phyloP scores from a whole-genome alignment of 306 rosid species.

The Glycine tomentella region DNA sequence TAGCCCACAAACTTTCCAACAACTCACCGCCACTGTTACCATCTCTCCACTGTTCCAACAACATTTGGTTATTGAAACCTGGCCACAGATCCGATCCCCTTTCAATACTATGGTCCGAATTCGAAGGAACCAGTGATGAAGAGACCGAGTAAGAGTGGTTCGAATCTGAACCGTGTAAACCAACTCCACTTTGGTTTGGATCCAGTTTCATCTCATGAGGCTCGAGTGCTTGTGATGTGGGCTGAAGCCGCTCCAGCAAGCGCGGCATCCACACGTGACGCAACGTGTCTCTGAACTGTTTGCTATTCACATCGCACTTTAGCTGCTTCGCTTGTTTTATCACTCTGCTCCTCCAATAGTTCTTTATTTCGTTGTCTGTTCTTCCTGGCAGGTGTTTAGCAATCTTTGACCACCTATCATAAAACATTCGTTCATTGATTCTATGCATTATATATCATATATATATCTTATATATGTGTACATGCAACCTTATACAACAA shows the following conservation, averaged over 20 bases:
- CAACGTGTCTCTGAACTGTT: slow-evolving; percentile 69
- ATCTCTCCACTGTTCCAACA: slow-evolving; percentile 35
- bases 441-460: too few species aligned
- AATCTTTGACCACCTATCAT: slow-evolving; percentile 68
- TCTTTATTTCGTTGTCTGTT: slow-evolving; percentile 87
- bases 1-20: slow-evolving; percentile 63
- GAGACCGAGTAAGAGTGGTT: background rate
- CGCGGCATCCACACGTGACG: slow-evolving; percentile 88
- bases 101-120: slow-evolving; percentile 3
- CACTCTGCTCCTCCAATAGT: slow-evolving; percentile 90
- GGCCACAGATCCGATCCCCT: slow-evolving; percentile 12
- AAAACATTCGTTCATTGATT: too few species aligned
- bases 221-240: slow-evolving; percentile 13
- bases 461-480: too few species aligned
- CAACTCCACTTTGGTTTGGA: background rate
- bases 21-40: slow-evolving; percentile 41
- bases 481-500: too few species aligned
- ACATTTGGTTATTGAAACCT: background rate
- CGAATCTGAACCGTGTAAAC: too few species aligned
- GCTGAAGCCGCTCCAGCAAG: slow-evolving; percentile 71
- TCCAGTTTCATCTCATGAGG: background rate
- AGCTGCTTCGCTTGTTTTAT: slow-evolving; percentile 91
- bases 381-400: slow-evolving; percentile 85
- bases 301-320: slow-evolving; percentile 89
- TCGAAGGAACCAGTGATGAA: too few species aligned